Percentiles rank a stretch among this genome's conserved stretches.
Evolutionary conservation across 306 rosid genomes (phyloP).

Genomic region (Sicyos baderoa): DNA sequence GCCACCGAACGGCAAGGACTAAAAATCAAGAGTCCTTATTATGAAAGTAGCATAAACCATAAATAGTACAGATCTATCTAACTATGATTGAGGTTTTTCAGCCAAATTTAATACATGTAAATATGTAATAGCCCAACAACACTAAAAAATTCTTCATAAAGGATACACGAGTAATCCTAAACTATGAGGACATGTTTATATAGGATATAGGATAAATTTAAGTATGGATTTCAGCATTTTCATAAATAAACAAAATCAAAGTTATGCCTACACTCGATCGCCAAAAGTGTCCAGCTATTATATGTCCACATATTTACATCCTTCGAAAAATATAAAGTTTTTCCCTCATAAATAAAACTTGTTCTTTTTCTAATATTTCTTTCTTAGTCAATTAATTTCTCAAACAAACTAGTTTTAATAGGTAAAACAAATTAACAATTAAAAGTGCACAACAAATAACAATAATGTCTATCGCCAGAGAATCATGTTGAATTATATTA

Average conservation of each 20-base stretch:
- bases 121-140: background rate
- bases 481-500: no score
- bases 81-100: background rate
- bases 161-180: background rate
- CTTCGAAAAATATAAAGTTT: background rate
- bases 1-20: slow-evolving; percentile 97
- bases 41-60: background rate
- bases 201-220: background rate
- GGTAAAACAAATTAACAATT: background rate
- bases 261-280: background rate
- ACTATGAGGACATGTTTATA: background rate
- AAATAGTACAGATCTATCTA: background rate
- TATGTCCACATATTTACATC: background rate
- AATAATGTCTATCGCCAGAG: no score
- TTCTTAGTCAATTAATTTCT: background rate
- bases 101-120: background rate
- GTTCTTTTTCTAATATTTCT: background rate
- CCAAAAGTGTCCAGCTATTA: background rate
- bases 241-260: no score
- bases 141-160: background rate
- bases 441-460: background rate
- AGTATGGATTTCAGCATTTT: background rate
- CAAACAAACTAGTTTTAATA: background rate
- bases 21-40: slow-evolving; percentile 29
- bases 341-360: background rate